Base-by-base conservation (phyloP, 148 eudicot genomes). In the Salicornia ramosissima region DNA sequence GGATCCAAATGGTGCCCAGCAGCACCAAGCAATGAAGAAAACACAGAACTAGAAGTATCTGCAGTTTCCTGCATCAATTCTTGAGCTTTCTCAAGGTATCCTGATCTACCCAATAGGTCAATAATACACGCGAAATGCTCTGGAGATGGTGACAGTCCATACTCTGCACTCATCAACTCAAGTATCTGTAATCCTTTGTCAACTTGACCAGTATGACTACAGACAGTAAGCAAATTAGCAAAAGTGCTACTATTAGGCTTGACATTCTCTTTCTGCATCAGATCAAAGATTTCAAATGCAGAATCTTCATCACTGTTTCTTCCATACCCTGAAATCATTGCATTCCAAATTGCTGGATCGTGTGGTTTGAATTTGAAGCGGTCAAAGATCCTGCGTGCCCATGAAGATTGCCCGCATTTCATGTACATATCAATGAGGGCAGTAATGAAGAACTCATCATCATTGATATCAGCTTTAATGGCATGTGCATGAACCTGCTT, bases 281-380 rank as follows among this genome's bases (percentile, higher is more conserved):
- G 79, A 66, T 76, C 49, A 78, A 92, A 90, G 49, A 85, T 71
- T 54, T 80, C 56, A 18, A 90, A 83, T 30, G 93, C 96, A n/a
- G 71, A 71, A 62, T 85, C 86, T 42, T 71, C 66, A 56, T 75
- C 77, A 21, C 97, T 84, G 67, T 89, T 88, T 79, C 80, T 87
- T 34, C 96, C 96, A 75, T 83, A 87, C 30, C 97, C 97, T 51
- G 88, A 83, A 46, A 92, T 89, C 93, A 87, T 86, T 2, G 93
- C 91, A 66, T 89, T 92, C 91, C 90, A 89, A 59, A 87, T 74
- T 46, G 87, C 88, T 47, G 96, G 88, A 70, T 87, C 92, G 6
- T 22, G 40, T 8, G 89, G 86, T 36, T 77, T 82, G 51, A 53
- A 61, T 57, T 65, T 70, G 59, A 81, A 83, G 72, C 78, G 83